phyloP scores from a whole-genome alignment of 805 yeast species.

The Hanseniaspora vineae region DNA sequence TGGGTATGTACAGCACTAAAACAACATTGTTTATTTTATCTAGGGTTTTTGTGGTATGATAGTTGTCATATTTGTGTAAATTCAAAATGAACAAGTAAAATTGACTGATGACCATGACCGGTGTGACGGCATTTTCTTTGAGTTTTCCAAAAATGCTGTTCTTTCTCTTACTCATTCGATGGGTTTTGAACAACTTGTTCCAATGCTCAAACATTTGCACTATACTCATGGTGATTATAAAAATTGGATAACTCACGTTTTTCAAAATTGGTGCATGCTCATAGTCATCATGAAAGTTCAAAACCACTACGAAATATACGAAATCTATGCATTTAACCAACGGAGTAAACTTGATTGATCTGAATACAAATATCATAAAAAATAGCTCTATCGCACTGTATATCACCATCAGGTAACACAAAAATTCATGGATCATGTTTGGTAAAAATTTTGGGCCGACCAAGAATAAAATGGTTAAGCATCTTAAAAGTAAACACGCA shows the following conservation, averaged over 20 bases:
- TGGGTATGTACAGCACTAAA: slow-evolving; percentile 16
- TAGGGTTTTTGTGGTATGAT: slow-evolving; percentile 14
- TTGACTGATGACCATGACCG: slow-evolving; percentile 19
- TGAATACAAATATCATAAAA: slow-evolving; percentile 17
- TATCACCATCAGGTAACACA: slow-evolving; percentile 19
- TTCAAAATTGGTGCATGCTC: slow-evolving; percentile 21
- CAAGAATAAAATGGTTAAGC: slow-evolving; percentile 41
- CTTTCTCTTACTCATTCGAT: slow-evolving; percentile 2
- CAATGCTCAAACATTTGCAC: slow-evolving; percentile 19
- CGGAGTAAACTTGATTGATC: slow-evolving; percentile 10
- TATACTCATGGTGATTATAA: slow-evolving; percentile 15
- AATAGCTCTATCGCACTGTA: slow-evolving; percentile 13
- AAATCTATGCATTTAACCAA: slow-evolving; percentile 18
- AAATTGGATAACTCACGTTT: slow-evolving; percentile 19
- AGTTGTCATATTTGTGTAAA: slow-evolving; percentile 13
- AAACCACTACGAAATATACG: slow-evolving; percentile 15
- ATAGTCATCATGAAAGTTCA: slow-evolving; percentile 22
- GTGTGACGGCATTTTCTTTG: slow-evolving; percentile 12
- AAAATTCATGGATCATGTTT: slow-evolving; percentile 61
- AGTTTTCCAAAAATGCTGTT: slow-evolving; percentile 11
- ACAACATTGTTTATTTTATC: slow-evolving; percentile 15
- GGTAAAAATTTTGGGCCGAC: slow-evolving; percentile 56
- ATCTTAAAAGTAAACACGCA: slow-evolving; percentile 27
- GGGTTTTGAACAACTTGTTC: slow-evolving; percentile 16
- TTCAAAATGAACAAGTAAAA: slow-evolving; percentile 19